Evolutionary conservation across 352 stramenopile genomes (phyloP), one percentile per base, ranked within the genome.

Genomic region (Phytophthora ramorum): DNA sequence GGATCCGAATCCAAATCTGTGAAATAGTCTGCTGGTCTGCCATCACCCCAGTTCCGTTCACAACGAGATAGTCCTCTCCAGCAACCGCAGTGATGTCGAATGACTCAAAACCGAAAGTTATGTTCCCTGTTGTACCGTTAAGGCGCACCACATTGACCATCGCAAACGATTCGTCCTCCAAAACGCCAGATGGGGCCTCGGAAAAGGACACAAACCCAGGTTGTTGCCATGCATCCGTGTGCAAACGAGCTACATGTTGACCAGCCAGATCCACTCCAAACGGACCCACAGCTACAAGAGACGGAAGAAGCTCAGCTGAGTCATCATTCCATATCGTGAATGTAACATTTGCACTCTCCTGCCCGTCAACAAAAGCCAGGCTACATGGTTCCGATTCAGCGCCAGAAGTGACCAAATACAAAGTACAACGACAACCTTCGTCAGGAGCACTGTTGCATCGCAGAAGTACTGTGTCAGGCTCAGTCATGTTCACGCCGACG

Each of bases 81-180:
- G 67, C 52, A 19, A 46, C 16, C 16, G 58, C 67, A 3, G 30
- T 63, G 7, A 87, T 73, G 37, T 85, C 76, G 30, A 90, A 90
- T 14, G 80, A 84, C 56, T 86, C 77, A 10, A 87, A 48, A 7
- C 66, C 47, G 17, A 88, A 75, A 1, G 7, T n/a, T 2, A 90
- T 47, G 0, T 19, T 47, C 17, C 81, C 83, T 19, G 55, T 74
- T 0, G 75, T 79, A 0, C 83, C 83, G 43, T 90, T 89, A 0
- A 90, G 16, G 2, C 80, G 80, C 20, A 79, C 61, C n/a, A 91
- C 14, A 8, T 81, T 55, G 10, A 91, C 37, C 38, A 71, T 72
- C 8, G 67, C 78, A 38, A 71, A 85, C 9, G 60, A 58, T 2
- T 57, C 22, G 32, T 82, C 79, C 37, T 90, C 83, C 0, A 67